A percentile compares a stretch with the other conserved stretches of the same genome.
Evolutionary conservation across 345 rosid genomes (phyloP).

Genomic region (Tarenaya hassleriana): DNA sequence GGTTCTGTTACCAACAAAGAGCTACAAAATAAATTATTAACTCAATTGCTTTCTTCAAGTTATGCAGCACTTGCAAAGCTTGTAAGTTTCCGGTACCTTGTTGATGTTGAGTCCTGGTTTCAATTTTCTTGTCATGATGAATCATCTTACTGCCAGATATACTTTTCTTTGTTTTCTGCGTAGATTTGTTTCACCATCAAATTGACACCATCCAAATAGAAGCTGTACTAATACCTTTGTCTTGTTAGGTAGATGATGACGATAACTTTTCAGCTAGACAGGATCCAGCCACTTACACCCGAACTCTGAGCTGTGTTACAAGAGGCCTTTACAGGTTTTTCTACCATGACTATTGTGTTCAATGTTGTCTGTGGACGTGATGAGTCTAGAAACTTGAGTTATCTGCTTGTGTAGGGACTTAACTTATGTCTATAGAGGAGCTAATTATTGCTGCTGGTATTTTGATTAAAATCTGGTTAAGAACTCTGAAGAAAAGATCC

Average conservation of each 20-base stretch:
- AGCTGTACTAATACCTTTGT: constrained; percentile 20
- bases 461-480: background rate
- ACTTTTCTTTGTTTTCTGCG: background rate
- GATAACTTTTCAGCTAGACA: constrained; percentile 43
- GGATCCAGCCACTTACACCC: constrained; percentile 65
- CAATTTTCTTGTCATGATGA: background rate
- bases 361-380: constrained; percentile 2
- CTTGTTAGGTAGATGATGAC: constrained; percentile 63
- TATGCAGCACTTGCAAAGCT: constrained; percentile 77
- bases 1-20: constrained; percentile 63
- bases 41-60: constrained; percentile 77
- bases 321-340: constrained; percentile 84
- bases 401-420: background rate
- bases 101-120: background rate
- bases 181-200: background rate
- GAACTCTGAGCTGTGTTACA: constrained; percentile 55
- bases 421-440: constrained; percentile 1
- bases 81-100: constrained; percentile 42
- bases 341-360: constrained; percentile 16
- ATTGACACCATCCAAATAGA: constrained; percentile 6
- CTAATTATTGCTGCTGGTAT: background rate
- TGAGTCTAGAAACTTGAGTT: constrained; percentile 10
- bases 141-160: background rate
- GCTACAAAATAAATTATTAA: constrained; percentile 65
- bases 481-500: background rate